phyloP scores from a whole-genome alignment of 2,329 filamentous ascomycete species.

The Gnomoniopsis sp. region DNA sequence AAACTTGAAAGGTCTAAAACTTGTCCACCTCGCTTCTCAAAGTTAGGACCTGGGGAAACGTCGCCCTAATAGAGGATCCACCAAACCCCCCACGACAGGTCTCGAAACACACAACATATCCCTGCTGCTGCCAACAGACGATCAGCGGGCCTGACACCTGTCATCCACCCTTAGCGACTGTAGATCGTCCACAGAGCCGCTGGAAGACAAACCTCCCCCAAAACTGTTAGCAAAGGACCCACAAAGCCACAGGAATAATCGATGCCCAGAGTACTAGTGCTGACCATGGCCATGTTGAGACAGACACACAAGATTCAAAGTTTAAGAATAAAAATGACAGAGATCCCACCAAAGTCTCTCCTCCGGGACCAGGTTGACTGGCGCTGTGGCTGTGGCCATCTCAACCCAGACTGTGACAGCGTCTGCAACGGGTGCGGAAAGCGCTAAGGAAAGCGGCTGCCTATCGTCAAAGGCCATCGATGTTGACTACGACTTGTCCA shows the following conservation, averaged over 20 bases:
- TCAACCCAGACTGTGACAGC: slow-evolving; percentile 16
- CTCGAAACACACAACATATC: neutral
- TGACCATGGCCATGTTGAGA: neutral
- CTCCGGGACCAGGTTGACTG: slow-evolving; percentile 13
- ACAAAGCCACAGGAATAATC: neutral
- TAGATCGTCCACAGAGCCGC: neutral
- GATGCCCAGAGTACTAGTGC: neutral
- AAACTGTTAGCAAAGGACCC: neutral
- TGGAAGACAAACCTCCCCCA: neutral
- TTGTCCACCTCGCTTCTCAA: neutral
- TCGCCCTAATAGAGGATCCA: neutral
- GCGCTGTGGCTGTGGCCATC: slow-evolving; percentile 14
- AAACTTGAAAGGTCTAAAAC: neutral
- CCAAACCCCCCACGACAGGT: neutral
- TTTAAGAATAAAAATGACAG: slow-evolving; percentile 11
- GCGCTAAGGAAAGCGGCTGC: neutral
- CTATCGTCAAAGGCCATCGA: neutral
- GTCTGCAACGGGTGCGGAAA: slow-evolving; percentile 14
- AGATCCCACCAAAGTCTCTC: slow-evolving; percentile 13
- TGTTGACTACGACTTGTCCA: too few species aligned
- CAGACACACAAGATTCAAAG: neutral
- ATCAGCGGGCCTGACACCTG: neutral
- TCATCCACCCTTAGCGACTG: neutral
- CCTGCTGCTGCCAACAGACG: neutral
- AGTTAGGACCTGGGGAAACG: too few species aligned